phyloP scores from a whole-genome alignment of 2,329 filamentous ascomycete genomes.

The Exophiala phaeomuriformis region DNA sequence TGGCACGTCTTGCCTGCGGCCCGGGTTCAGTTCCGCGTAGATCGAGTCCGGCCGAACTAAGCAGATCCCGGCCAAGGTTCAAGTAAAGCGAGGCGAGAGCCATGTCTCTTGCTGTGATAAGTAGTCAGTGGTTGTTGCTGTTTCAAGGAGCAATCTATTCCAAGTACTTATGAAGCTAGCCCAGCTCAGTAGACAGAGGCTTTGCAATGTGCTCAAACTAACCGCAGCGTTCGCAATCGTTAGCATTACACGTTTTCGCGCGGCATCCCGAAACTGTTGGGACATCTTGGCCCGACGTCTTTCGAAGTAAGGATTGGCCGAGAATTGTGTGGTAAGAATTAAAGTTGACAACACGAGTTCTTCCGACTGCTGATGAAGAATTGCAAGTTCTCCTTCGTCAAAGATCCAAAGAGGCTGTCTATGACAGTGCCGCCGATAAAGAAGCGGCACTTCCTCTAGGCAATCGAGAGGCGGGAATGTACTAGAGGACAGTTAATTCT shows the following conservation, averaged over 20 bases:
- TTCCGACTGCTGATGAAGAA: slow-evolving; percentile 32
- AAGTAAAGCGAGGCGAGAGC: slow-evolving; percentile 44
- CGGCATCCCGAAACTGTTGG: neutral
- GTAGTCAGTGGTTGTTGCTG: neutral
- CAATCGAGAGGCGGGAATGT: neutral
- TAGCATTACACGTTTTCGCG: slow-evolving; percentile 1
- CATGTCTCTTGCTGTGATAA: slow-evolving; percentile 36
- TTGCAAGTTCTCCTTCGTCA: slow-evolving; percentile 30
- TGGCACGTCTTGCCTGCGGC: slow-evolving; percentile 35
- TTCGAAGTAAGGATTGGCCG: neutral
- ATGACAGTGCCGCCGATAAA: slow-evolving; percentile 34
- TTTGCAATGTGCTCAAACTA: slow-evolving; percentile 45
- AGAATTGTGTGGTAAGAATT: slow-evolving; percentile 30
- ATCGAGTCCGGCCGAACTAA: slow-evolving; percentile 46
- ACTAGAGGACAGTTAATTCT: neutral
- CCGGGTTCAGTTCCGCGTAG: slow-evolving; percentile 33
- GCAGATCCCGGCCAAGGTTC: slow-evolving; percentile 46
- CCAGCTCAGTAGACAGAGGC: slow-evolving; percentile 45
- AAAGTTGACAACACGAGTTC: slow-evolving; percentile 33
- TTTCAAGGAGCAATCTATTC: neutral
- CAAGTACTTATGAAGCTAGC: slow-evolving; percentile 44
- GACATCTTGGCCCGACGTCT: neutral
- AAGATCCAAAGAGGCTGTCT: slow-evolving; percentile 35
- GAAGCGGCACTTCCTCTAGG: slow-evolving; percentile 17
- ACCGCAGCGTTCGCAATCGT: slow-evolving; percentile 42